Evolutionary conservation across 148 eudicot genomes (phyloP), one percentile per base, ranked within the genome.

Genomic region (Selenicereus undatus): DNA sequence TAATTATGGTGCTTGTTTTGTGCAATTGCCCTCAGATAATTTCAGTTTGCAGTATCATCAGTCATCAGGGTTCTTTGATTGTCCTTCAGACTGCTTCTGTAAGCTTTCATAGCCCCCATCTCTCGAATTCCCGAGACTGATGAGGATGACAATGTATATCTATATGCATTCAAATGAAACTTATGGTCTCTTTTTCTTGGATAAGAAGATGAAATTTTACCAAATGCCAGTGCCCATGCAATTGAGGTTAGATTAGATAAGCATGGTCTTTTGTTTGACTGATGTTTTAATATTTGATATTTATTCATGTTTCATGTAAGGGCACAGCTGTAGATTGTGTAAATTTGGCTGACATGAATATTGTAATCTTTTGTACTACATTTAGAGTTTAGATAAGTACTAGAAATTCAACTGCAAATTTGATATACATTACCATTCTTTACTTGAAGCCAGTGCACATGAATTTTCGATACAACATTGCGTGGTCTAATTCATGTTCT

Each of bases 391-490:
- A 52, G 18, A 52, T 12, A 18, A 52, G 18, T 12, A 12, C 69
- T 24, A n/a, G 11, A 24, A 64, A 64, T 64, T 64, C 24, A n/a
- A 9, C 11, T 9, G 30, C 2, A 20, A 8, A 22, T 64, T n/a
- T 64, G 26, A 64, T 64, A 24, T 64, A 64, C 69, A 64, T 64
- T 64, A 66, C 68, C 29, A 62, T 62, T 62, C 24, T 62, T 62
- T n/a, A 62, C 22, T n/a, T 62, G 27, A 62, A n/a, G 27, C 68
- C 22, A 70, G 2, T 70, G 21, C 43, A 13, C 48, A 71, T 71
- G 74, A 45, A 26, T 75, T 64, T 74, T 81, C 73, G 24, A 81
- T 75, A n/a, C 17, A 8, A 30, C 71, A 11, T 26, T 36, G 78
- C 70, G 35, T 48, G 42, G 8, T 66, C n/a, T n/a, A 30, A 10